Percentiles rank a stretch among this genome's conserved stretches.
Evolutionary conservation across 345 rosid genomes (phyloP).

Genomic region (Laguncularia racemosa): DNA sequence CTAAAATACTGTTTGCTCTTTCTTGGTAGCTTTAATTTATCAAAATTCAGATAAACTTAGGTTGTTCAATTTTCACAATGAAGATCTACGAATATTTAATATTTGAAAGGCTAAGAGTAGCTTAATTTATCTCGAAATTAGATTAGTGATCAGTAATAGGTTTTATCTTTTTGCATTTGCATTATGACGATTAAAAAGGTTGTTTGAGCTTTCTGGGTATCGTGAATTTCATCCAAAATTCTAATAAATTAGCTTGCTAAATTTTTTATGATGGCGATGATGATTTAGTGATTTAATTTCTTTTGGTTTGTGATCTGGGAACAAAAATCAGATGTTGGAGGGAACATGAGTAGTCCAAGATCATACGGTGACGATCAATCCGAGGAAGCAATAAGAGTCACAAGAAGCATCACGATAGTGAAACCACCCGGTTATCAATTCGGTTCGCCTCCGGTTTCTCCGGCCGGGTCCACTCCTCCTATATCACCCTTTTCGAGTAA

Average conservation of each 20-base stretch:
- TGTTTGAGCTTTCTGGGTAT: no score
- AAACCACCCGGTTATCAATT: conserved; percentile 75
- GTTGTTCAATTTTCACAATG: no score
- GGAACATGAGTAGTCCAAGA: conserved; percentile 19
- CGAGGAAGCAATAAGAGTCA: conserved; percentile 45
- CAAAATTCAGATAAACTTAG: no score
- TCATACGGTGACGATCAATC: conserved; percentile 43
- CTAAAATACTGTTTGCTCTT: no score
- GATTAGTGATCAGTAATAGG: no score
- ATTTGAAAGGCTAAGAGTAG: no score
- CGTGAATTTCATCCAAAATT: no score
- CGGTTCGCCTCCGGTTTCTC: conserved; percentile 79
- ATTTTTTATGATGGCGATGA: background rate
- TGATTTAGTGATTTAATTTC: background rate
- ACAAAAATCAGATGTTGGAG: conserved; percentile 53
- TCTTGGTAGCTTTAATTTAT: no score
- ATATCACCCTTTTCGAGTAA: conserved; percentile 85
- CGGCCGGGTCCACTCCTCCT: conserved; percentile 75
- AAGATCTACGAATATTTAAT: no score
- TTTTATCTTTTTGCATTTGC: no score
- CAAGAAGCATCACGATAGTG: conserved; percentile 78
- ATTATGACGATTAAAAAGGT: no score
- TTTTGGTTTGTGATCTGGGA: conserved; percentile 4
- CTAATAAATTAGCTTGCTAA: background rate
- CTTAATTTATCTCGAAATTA: no score